Conservation (phyloP, 257 asterid genomes). For the Leptodermis oblonga region DNA sequence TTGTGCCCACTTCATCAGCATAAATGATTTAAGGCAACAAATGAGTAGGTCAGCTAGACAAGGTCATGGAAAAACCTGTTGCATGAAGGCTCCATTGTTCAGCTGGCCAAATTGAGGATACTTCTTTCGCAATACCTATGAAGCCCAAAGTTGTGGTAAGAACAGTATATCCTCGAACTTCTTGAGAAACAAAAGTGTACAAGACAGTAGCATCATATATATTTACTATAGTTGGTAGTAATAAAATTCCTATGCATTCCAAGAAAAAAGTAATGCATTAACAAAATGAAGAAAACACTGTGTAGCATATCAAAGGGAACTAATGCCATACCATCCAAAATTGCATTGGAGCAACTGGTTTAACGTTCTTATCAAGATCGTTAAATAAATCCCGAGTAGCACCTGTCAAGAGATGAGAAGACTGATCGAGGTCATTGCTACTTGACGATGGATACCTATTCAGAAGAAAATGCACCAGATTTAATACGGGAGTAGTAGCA, state of each 20-base stretch:
- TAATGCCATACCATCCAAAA: conserved; percentile 70
- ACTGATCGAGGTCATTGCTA: conserved; percentile 63
- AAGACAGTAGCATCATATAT: not conserved
- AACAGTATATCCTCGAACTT: not conserved
- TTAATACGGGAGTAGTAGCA: conserved; percentile 15
- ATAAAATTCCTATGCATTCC: not conserved
- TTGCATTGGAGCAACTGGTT: conserved; percentile 92
- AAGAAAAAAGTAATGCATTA: not conserved
- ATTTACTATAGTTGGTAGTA: not conserved
- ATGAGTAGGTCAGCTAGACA: conserved; percentile 12
- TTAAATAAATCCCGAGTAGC: conserved; percentile 86
- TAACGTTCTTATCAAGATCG: conserved; percentile 83
- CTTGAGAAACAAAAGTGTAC: not conserved
- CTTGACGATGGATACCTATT: conserved; percentile 72
- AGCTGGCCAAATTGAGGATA: conserved; percentile 99
- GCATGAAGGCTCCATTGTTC: conserved; percentile 93
- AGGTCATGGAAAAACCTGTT: conserved; percentile 58
- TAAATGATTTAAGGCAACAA: not conserved
- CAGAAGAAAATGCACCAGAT: conserved; percentile 19
- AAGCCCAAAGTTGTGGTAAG: conserved; percentile 7
- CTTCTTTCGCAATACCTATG: conserved; percentile 83
- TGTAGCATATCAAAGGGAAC: not conserved
- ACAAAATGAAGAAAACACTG: not conserved
- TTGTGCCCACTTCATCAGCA: not conserved
- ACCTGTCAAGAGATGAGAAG: conserved; percentile 79